phyloP scores from a whole-genome alignment of 768 basidiomycete species.

The Dictyophora rubrovolvata region DNA sequence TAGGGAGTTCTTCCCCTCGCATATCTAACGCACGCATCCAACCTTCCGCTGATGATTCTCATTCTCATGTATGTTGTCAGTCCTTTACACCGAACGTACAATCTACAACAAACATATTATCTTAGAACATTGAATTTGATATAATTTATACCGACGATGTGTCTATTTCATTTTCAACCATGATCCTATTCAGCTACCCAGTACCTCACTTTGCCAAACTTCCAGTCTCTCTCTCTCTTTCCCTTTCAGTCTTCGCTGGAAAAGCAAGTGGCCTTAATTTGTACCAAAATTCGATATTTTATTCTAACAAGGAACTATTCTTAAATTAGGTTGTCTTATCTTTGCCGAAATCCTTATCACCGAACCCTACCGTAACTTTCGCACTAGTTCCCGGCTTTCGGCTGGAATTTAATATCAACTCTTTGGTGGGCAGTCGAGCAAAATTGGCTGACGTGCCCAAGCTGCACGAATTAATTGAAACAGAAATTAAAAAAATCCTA shows the following conservation, averaged over 20 bases:
- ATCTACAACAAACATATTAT: conserved; percentile 7
- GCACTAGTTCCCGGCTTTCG: conserved; percentile 79
- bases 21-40: conserved; percentile 58
- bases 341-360: conserved; percentile 45
- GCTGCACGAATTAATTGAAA: conserved; percentile 85
- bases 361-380: conserved; percentile 54
- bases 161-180: conserved; percentile 75
- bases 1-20: conserved; percentile 72
- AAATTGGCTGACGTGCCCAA: conserved; percentile 97
- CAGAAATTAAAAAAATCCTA: conserved; percentile 64
- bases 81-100: not conserved
- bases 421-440: conserved; percentile 92
- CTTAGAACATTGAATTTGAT: conserved; percentile 73
- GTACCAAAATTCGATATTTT: conserved; percentile 4
- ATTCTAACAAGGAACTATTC: not conserved
- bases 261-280: conserved; percentile 8
- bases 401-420: conserved; percentile 78
- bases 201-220: conserved; percentile 74
- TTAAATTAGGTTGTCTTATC: conserved; percentile 46
- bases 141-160: conserved; percentile 75
- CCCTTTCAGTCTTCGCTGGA: conserved; percentile 52
- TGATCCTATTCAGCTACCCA: conserved; percentile 77
- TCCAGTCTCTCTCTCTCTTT: conserved; percentile 72
- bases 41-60: not conserved
- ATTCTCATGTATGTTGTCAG: conserved; percentile 11